Base-by-base conservation (phyloP, 306 rosid species). In the Pachyrhizus erosus region DNA sequence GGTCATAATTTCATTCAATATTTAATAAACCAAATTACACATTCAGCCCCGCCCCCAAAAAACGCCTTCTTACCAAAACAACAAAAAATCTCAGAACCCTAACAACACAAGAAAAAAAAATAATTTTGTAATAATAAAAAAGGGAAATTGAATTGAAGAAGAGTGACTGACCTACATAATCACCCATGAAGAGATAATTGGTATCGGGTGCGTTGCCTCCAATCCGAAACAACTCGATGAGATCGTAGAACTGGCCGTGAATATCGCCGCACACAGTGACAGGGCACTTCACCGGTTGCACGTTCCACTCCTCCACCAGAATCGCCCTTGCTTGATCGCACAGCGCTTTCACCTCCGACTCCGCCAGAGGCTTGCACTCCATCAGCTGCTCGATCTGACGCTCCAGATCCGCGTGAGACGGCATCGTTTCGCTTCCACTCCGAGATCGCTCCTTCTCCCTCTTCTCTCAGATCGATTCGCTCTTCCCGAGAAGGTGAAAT, bases 161-260 rank as follows among this genome's bases (percentile, higher is more conserved):
- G 52, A 71, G 54, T 42, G 26, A 81, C 97, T 81, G 48, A 91
- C 99, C 99, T 57, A 95, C 98, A 82, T 95, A 95, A 82, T 95
- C 99, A 66, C 99, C 99, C 99, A 95, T 95, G 73, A 95, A 95
- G 77, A 93, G 97, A 86, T 95, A 95, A 88, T 95, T 95, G 86
- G 99, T 95, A 68, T 95, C 92, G 7, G 99, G 99, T 9, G 97
- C 93, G 81, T 82, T 87, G 15, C 99, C 98, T 45, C 99, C 99
- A 70, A 95, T 95, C 84, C 96, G 91, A 81, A 93, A 95, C 67
- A 95, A 87, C 89, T 95, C 99, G 75, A 95, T 82, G 79, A 95
- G 99, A 87, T 95, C 99, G 78, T 95, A 95, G 89, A 95, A 95
- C 87, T 95, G 99, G 49, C 99, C 99, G 17, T 95, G 99, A 70